Conservation (phyloP, 148 eudicot genomes). For the Agrostemma githago region DNA sequence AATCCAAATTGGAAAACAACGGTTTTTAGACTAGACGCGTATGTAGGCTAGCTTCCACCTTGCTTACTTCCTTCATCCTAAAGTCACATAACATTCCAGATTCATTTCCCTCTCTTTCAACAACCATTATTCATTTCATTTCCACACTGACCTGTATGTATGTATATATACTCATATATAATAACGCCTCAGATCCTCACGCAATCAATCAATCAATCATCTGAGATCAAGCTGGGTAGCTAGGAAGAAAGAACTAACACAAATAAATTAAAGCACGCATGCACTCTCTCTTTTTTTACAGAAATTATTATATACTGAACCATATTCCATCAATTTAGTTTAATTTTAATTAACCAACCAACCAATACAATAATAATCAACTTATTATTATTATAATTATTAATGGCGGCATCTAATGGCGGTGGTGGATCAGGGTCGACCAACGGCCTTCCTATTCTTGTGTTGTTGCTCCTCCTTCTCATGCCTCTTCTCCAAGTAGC, state of each 20-base stretch:
- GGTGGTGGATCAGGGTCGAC: background rate
- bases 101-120: constrained; percentile 7
- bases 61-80: background rate
- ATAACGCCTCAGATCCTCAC: background rate
- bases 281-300: background rate
- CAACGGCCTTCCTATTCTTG: constrained; percentile 30
- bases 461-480: constrained; percentile 25
- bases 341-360: too few species aligned
- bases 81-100: constrained; percentile 11
- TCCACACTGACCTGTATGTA: background rate
- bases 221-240: background rate
- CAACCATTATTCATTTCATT: background rate
- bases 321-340: background rate
- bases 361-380: background rate
- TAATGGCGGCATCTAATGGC: constrained; percentile 9
- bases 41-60: constrained; percentile 18
- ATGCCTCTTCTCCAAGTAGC: constrained; percentile 28
- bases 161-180: background rate
- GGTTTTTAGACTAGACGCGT: constrained; percentile 22
- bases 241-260: too few species aligned
- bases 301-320: too few species aligned
- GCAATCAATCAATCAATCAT: background rate
- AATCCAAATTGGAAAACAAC: background rate
- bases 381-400: too few species aligned
- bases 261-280: background rate